Evolutionary conservation across 305 asterid species (phyloP), one percentile per base, ranked within the genome.

Genomic region (Galium porrigens): DNA sequence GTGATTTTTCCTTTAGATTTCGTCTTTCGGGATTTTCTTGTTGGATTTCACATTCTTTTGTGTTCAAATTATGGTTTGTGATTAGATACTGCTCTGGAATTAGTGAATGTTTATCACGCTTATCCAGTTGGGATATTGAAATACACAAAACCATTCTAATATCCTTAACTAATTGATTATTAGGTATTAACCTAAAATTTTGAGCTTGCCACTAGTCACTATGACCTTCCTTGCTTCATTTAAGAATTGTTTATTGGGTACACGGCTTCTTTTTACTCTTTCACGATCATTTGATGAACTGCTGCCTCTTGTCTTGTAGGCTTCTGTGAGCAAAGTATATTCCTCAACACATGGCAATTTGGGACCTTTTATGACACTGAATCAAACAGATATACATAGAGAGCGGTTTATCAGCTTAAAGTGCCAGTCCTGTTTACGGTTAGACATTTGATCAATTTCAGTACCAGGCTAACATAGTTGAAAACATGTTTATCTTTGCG

Each of bases 401-500:
- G 85, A 80, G 63, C 81, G 82, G 75, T 71, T 76, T 68, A 69
- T 79, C 70, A 76, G 83, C 41, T 73, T 86, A 68, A 86, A 79
- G 78, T 82, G 86, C 83, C 84, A 78, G 77, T 80, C 87, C 42
- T 73, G 78, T 78, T 79, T 72, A 41, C 80, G 95, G 96, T 92
- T 67, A 76, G 86, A 42, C 18, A 9, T 46, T 63, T 4, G n/a
- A 27, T 39, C 15, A 46, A 25, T 29, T n/a, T 63, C 11, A 15
- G 10, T 17, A 34, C 39, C 22, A 44, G 37, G 39, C 29, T n/a
- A 30, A 1, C 14, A 29, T 7, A 62, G 56, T 62, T 42, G 8
- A 46, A 27, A 44, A n/a, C 18, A 3, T 46, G 20, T 36, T 36
- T 36, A 32, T 34, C 42, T 32, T 33, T 58, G 9, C n/a, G 8